phyloP scores from a whole-genome alignment of 225 moss, liverwort and hornwort species.

The Asterella californica region DNA sequence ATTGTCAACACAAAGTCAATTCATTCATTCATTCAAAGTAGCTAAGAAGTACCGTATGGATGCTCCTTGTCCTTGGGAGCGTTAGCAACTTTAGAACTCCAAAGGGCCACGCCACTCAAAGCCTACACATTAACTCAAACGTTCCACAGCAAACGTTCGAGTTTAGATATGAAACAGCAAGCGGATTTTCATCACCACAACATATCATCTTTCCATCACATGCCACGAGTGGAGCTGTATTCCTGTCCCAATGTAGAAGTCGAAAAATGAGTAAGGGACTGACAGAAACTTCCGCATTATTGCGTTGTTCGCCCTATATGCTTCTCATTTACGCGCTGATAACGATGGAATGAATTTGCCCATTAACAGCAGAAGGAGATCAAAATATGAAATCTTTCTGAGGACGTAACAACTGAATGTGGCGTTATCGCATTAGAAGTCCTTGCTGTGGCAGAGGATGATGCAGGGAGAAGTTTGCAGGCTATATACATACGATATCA shows the following conservation, averaged over 20 bases:
- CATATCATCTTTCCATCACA: neutral
- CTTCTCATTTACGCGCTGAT: no score
- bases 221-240: no score
- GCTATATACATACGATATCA: conserved; percentile 55
- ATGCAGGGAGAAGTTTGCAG: neutral
- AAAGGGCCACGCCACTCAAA: conserved; percentile 83
- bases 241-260: no score
- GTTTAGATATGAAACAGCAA: neutral
- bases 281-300: no score
- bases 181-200: neutral
- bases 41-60: conserved; percentile 66
- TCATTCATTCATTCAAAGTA: no score
- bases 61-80: conserved; percentile 89
- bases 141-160: neutral
- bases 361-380: no score
- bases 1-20: neutral
- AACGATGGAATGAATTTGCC: no score
- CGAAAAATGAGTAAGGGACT: no score
- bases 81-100: conserved; percentile 81
- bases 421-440: neutral
- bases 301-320: no score
- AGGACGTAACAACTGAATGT: no score
- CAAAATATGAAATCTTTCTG: no score
- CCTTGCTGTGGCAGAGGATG: neutral
- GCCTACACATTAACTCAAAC: conserved; percentile 43